Conservation (phyloP, 2,329 filamentous ascomycete species). For the Fusarium redolens region DNA sequence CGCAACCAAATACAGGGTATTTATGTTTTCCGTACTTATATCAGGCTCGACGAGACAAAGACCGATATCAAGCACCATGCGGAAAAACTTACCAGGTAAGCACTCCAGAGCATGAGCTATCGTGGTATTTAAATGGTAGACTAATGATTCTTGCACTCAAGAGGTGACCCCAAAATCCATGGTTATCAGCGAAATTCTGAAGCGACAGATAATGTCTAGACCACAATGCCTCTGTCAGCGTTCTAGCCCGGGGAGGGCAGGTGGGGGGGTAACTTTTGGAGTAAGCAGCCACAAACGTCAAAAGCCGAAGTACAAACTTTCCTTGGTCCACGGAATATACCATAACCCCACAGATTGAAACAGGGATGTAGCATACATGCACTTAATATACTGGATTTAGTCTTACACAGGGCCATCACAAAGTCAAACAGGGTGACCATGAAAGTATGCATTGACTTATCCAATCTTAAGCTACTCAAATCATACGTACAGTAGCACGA, state of each 20-base stretch:
- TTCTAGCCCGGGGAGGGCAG: too few relatives aligned
- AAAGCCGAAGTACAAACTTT: not conserved
- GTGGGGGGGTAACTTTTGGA: not conserved
- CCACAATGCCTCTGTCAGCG: not conserved
- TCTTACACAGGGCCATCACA: accelerated
- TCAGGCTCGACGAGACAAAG: conserved; percentile 2
- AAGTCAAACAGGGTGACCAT: too few relatives aligned
- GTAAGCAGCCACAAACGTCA: not conserved
- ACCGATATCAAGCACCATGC: not conserved
- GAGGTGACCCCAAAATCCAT: not conserved
- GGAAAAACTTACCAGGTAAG: conserved; percentile 2
- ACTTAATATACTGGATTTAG: accelerated
- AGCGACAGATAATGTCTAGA: not conserved
- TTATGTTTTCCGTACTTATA: not conserved
- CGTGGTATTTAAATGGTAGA: too few relatives aligned
- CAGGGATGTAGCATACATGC: too few relatives aligned
- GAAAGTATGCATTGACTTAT: too few relatives aligned
- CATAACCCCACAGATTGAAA: not conserved
- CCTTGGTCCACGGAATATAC: not conserved
- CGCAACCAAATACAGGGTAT: not conserved
- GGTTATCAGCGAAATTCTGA: not conserved
- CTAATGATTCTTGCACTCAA: not conserved
- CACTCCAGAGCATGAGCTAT: not conserved
- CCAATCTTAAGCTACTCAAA: too few relatives aligned
- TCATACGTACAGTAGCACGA: too few relatives aligned